These are phyloP conservation scores for Flaveria ramosissima DNA, from an alignment of 129 eudicot species.

Conservation along the genomic window DNA sequence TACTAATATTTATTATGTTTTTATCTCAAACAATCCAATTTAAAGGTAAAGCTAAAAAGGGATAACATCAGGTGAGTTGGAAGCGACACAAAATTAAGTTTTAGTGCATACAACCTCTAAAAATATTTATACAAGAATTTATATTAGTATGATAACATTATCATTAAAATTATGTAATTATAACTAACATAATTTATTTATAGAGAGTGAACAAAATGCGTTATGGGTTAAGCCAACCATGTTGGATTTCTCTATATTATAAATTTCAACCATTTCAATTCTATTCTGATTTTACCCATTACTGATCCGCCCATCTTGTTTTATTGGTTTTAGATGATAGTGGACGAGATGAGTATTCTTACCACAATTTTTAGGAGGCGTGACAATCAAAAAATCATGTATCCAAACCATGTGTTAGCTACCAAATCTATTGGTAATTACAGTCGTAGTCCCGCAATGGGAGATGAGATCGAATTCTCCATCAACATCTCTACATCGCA, in stretches of 20 bases:
- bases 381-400: constrained; percentile 18
- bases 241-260: no score
- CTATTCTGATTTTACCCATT: not conserved
- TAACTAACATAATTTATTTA: no score
- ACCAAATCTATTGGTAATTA: constrained; percentile 22
- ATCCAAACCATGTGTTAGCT: constrained; percentile 18
- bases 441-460: constrained; percentile 28
- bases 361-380: constrained; percentile 10
- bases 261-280: not conserved
- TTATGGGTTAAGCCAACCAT: no score
- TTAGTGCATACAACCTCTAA: no score
- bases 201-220: no score
- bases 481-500: constrained; percentile 13
- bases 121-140: no score
- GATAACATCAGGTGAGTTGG: no score
- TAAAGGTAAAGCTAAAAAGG: no score
- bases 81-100: no score
- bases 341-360: constrained; percentile 26
- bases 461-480: constrained; percentile 23
- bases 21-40: not conserved
- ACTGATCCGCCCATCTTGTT: not conserved
- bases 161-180: no score
- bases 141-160: no score
- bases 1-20: not conserved
- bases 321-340: constrained; percentile 14